These are phyloP conservation scores for Dactylellina sp. DNA, from an alignment of 2,329 filamentous ascomycete species.

Conservation along the genomic window DNA sequence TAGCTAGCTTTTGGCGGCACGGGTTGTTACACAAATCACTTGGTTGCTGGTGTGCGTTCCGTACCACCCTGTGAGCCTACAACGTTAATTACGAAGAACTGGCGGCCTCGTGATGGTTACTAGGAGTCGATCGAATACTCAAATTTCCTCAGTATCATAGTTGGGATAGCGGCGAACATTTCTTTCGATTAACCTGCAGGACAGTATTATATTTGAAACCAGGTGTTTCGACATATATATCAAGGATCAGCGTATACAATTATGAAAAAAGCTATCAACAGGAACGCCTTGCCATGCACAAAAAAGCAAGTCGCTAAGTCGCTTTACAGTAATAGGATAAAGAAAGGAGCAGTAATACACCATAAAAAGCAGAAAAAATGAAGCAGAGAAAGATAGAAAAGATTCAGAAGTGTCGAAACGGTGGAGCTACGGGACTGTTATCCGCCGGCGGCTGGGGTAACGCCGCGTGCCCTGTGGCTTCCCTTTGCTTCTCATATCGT, in stretches of 20 bases:
- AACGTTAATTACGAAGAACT: too few relatives aligned
- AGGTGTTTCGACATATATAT: too few relatives aligned
- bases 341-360: constrained; percentile 1
- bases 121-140: too few relatives aligned
- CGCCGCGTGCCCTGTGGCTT: not conserved
- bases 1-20: not conserved
- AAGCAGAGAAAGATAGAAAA: not conserved
- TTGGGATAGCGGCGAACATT: too few relatives aligned
- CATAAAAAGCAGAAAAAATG: not conserved
- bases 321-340: constrained; percentile 1
- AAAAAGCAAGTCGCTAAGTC: constrained; percentile 8
- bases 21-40: not conserved
- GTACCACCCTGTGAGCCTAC: too few relatives aligned
- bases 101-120: too few relatives aligned
- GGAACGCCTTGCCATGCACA: not conserved
- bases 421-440: not conserved
- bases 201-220: too few relatives aligned
- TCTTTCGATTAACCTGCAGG: too few relatives aligned
- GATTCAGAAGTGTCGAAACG: not conserved
- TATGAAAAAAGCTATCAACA: constrained; percentile 1
- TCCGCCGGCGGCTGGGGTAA: not conserved
- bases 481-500: constrained; percentile 4
- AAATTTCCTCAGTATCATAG: too few relatives aligned
- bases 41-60: too few relatives aligned
- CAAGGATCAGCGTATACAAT: too few relatives aligned